Percentiles rank a stretch among this genome's conserved stretches.
Conservation (phyloP, 371 early-diverging fungal species). For the Saksenaea vasiformis region DNA sequence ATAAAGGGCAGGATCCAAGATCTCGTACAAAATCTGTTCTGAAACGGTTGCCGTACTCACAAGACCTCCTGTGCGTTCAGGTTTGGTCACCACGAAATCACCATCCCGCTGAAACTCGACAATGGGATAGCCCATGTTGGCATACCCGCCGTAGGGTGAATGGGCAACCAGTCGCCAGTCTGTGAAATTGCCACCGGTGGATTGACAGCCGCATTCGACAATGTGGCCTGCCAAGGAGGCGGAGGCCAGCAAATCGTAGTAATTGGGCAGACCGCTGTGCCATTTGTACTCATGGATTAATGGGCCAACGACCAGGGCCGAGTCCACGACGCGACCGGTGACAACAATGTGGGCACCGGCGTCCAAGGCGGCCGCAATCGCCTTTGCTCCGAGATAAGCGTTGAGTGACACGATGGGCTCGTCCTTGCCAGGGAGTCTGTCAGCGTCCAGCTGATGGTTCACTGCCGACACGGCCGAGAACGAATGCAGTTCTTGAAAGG, state of each 20-base stretch:
- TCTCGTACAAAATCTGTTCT: slow-evolving; percentile 76
- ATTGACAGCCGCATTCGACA: slow-evolving; percentile 78
- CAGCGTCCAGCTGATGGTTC: slow-evolving; percentile 49
- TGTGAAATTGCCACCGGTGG: slow-evolving; percentile 79
- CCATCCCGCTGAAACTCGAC: slow-evolving; percentile 22
- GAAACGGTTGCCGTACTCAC: slow-evolving; percentile 67
- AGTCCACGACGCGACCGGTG: slow-evolving; percentile 77
- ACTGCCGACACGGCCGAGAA: slow-evolving; percentile 52
- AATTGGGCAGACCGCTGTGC: slow-evolving; percentile 32
- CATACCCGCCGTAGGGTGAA: slow-evolving; percentile 63
- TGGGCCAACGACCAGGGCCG: slow-evolving; percentile 66
- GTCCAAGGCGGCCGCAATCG: slow-evolving; percentile 61
- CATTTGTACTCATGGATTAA: slow-evolving; percentile 61
- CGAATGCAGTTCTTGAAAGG: slow-evolving; percentile 42
- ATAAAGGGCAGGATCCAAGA: slow-evolving; percentile 71
- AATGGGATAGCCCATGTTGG: slow-evolving; percentile 63
- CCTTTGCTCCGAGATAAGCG: slow-evolving; percentile 65
- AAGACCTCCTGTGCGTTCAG: slow-evolving; percentile 69
- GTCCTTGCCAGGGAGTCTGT: slow-evolving; percentile 49
- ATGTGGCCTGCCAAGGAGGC: slow-evolving; percentile 77
- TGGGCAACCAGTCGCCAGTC: slow-evolving; percentile 70
- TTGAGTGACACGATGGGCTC: slow-evolving; percentile 63
- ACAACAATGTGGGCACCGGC: slow-evolving; percentile 71
- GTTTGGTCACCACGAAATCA: slow-evolving; percentile 68
- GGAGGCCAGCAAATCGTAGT: slow-evolving; percentile 67